phyloP scores from a whole-genome alignment of 2,329 filamentous ascomycete species.

The Trichoderma harzianum region DNA sequence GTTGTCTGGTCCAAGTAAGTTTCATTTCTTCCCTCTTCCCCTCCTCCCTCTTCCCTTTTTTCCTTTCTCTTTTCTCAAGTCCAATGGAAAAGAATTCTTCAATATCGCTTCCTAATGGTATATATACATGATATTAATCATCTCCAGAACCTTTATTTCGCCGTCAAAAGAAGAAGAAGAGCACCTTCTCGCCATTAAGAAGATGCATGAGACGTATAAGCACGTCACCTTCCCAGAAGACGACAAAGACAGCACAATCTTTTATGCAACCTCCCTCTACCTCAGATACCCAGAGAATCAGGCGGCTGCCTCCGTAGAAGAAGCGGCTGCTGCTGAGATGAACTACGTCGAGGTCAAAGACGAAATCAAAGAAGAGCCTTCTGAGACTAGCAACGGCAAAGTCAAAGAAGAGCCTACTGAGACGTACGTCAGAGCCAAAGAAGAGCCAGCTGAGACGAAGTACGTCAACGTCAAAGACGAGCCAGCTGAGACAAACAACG shows the following conservation, averaged over 20 bases:
- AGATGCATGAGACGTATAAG: conserved; percentile 21
- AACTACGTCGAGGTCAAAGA: too few relatives aligned
- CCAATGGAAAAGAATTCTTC: background rate
- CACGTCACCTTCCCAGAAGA: conserved; percentile 22
- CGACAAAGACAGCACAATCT: background rate
- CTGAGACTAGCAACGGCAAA: background rate
- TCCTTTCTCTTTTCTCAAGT: background rate
- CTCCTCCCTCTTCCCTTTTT: background rate
- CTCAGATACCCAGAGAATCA: background rate
- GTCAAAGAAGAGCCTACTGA: background rate
- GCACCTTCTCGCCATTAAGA: background rate
- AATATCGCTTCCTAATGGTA: background rate
- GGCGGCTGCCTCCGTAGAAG: background rate
- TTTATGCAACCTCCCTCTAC: conserved; percentile 25
- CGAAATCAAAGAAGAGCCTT: too few relatives aligned
- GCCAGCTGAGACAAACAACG: background rate
- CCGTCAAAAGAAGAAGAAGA: background rate
- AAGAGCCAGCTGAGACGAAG: too few relatives aligned
- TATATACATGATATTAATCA: background rate
- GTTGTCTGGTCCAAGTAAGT: conserved; percentile 50
- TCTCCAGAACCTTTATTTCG: background rate
- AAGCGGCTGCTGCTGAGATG: background rate
- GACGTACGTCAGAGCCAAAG: too few relatives aligned
- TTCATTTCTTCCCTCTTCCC: background rate
- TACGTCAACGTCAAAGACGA: background rate